A percentile compares a stretch with the other conserved stretches of the same genome.
Conservation (phyloP, 2,329 filamentous ascomycete genomes). For the Ophiostoma ips region DNA sequence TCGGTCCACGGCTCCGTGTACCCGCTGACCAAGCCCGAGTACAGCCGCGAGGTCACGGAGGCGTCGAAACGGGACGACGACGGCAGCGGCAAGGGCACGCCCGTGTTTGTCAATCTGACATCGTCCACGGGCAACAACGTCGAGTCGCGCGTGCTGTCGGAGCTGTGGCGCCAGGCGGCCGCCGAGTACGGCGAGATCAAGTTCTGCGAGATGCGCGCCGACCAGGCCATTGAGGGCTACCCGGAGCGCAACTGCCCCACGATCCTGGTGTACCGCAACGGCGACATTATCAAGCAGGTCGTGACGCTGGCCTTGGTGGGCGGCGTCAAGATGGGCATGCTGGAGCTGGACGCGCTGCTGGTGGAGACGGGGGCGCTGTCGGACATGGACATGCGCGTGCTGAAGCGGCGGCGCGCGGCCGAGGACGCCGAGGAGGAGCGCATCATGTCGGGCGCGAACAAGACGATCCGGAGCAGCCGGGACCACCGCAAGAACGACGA, state of each 20-base stretch:
- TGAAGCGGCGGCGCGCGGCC: slow-evolving; percentile 44
- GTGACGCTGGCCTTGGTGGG: slow-evolving; percentile 75
- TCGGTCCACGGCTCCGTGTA: slow-evolving; percentile 83
- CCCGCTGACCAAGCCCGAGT: slow-evolving; percentile 88
- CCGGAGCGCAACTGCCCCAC: slow-evolving; percentile 92
- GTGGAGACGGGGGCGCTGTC: slow-evolving; percentile 71
- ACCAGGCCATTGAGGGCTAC: slow-evolving; percentile 92
- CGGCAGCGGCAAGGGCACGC: slow-evolving; percentile 12
- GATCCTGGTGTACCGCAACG: slow-evolving; percentile 81
- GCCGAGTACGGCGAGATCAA: slow-evolving; percentile 85
- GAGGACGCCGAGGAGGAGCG: slow-evolving; percentile 48
- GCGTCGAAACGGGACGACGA: slow-evolving; percentile 42
- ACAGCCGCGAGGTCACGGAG: slow-evolving; percentile 80
- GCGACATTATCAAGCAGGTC: slow-evolving; percentile 80
- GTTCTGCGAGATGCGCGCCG: slow-evolving; percentile 88
- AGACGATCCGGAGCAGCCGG: slow-evolving; percentile 14
- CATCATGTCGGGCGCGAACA: slow-evolving; percentile 32
- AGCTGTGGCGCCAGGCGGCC: slow-evolving; percentile 77
- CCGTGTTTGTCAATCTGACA: slow-evolving; percentile 67
- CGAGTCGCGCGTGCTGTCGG: slow-evolving; percentile 69
- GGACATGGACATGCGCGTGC: slow-evolving; percentile 63
- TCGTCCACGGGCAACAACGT: slow-evolving; percentile 65
- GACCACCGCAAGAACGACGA: slow-evolving; percentile 13
- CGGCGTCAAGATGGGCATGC: slow-evolving; percentile 55
- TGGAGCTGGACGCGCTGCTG: slow-evolving; percentile 67